phyloP scores from a whole-genome alignment of 495 filamentous ascomycete species.

The Tetracladium marchalianum region DNA sequence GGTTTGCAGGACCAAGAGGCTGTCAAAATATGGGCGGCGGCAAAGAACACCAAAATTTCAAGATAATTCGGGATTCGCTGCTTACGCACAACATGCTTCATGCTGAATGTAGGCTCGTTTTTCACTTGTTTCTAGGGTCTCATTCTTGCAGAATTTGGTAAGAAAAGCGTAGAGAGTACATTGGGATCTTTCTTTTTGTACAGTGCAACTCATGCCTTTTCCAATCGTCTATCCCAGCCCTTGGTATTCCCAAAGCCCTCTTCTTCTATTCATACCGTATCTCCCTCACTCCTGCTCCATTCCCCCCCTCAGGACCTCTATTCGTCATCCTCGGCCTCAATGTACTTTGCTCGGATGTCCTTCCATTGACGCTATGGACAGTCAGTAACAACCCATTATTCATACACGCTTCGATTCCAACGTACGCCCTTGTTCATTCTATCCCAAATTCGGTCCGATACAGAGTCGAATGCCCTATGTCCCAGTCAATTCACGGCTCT shows the following conservation, averaged over 20 bases:
- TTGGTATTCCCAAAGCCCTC: too few relatives aligned
- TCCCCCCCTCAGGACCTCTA: neutral
- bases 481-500: neutral
- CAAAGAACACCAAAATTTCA: neutral
- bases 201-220: constrained; percentile 3
- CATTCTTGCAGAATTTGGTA: too few relatives aligned
- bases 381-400: constrained; percentile 7
- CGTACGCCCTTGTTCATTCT: constrained; percentile 80
- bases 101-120: too few relatives aligned
- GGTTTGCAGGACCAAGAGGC: neutral
- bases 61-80: too few relatives aligned
- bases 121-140: too few relatives aligned
- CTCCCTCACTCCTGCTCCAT: neutral
- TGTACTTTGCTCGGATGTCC: constrained; percentile 86
- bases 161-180: constrained; percentile 3
- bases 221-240: neutral
- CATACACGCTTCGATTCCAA: constrained; percentile 9
- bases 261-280: too few relatives aligned
- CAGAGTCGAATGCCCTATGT: constrained; percentile 63
- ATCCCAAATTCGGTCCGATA: constrained; percentile 81
- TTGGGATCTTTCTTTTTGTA: constrained; percentile 17
- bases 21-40: neutral
- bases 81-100: too few relatives aligned
- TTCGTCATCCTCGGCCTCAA: constrained; percentile 41
- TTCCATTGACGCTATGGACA: constrained; percentile 91